These are phyloP conservation scores for Ophiognomonia clavigignenti-juglandacearum DNA, from an alignment of 2,329 filamentous ascomycete genomes.

Conservation along the genomic window DNA sequence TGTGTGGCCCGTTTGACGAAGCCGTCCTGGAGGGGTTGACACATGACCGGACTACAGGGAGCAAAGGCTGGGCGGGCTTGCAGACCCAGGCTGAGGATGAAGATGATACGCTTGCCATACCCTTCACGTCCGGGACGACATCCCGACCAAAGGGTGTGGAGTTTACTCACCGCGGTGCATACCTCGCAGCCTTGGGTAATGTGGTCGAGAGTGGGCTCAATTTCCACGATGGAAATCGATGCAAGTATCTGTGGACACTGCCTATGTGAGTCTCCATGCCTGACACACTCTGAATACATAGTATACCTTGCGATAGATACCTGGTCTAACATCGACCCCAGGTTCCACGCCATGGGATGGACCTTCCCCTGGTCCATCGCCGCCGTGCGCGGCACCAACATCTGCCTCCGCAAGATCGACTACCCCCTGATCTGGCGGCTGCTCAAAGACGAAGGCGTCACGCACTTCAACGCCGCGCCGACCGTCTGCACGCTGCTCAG, in stretches of 20 bases:
- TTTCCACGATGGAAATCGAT: slow-evolving; percentile 58
- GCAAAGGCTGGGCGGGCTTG: slow-evolving; percentile 71
- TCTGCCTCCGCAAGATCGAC: slow-evolving; percentile 91
- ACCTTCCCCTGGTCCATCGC: slow-evolving; percentile 93
- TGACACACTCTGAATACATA: too few species aligned
- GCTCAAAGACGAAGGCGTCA: slow-evolving; percentile 80
- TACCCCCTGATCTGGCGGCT: slow-evolving; percentile 90
- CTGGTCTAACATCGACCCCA: slow-evolving; percentile 18
- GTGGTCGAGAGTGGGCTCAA: slow-evolving; percentile 86
- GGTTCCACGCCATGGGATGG: slow-evolving; percentile 70
- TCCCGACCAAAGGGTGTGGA: slow-evolving; percentile 89
- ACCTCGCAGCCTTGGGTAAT: slow-evolving; percentile 76
- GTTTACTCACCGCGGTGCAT: slow-evolving; percentile 77
- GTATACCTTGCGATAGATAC: too few species aligned
- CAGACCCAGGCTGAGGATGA: slow-evolving; percentile 68
- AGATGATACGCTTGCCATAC: slow-evolving; percentile 76
- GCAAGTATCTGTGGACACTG: slow-evolving; percentile 85
- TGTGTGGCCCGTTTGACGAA: slow-evolving; percentile 76
- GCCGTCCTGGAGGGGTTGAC: slow-evolving; percentile 76
- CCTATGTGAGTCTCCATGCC: slow-evolving; percentile 68
- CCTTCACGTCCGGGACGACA: slow-evolving; percentile 93
- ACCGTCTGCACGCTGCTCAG: slow-evolving; percentile 95
- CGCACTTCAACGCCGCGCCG: slow-evolving; percentile 92
- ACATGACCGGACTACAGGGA: slow-evolving; percentile 62
- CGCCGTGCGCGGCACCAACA: slow-evolving; percentile 88